Conservation (phyloP, 2,329 filamentous ascomycete genomes). For the Blastomyces emzantsi region DNA sequence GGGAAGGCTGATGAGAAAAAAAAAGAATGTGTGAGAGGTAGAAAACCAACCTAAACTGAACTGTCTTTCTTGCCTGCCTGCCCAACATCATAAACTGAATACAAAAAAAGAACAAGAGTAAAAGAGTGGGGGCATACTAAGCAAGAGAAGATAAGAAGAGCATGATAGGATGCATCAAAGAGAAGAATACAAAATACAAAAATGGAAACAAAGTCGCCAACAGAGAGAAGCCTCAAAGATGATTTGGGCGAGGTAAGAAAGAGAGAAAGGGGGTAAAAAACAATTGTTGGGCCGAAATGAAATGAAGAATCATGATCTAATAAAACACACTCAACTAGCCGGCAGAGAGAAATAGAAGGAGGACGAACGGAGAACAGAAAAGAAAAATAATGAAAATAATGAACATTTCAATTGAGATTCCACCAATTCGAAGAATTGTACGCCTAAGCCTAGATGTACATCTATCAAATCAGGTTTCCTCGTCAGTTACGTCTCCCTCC, state of each 20-base stretch:
- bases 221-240: not conserved
- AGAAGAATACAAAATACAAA: not conserved
- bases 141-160: not conserved
- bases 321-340: not conserved
- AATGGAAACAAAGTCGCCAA: not conserved
- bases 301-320: not conserved
- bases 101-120: not conserved
- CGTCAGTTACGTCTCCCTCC: not conserved
- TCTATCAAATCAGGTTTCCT: not conserved
- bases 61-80: not conserved
- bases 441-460: not conserved
- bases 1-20: not conserved
- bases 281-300: not conserved
- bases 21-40: not conserved
- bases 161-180: not conserved
- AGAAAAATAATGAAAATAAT: not conserved
- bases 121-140: not conserved
- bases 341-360: not conserved
- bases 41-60: not conserved
- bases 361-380: not conserved
- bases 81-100: not conserved
- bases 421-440: constrained; percentile 1
- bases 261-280: not conserved
- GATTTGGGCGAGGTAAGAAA: not conserved
- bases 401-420: not conserved